Base-by-base conservation (phyloP, 768 basidiomycete species). In the Imleria badia region DNA sequence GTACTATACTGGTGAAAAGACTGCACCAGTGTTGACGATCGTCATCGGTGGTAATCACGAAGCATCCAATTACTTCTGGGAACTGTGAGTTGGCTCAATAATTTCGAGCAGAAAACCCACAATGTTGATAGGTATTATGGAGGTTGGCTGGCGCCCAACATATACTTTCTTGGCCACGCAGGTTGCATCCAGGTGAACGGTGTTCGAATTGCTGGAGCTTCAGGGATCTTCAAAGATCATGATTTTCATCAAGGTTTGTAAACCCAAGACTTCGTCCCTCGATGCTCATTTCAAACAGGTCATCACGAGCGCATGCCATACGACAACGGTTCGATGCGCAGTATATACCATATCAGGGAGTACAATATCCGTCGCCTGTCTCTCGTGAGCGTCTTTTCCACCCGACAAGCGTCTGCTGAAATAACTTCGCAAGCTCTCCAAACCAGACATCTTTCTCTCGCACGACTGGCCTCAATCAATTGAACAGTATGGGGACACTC, bases 1-100 rank as follows among this genome's bases (percentile, higher is more conserved):
- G 64, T 99, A 98, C 70, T 98, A 99, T 66, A 86, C 84, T 1
- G 92, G 93, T 1, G 78, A 88, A 66, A 85, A 78, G 64, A 73
- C 60, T n/a, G 94, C 96, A 3, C 94, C 95, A 0, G 70, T 96
- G 5, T 72, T 96, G 68, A 99, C 97, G 0, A 76, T 99, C 13
- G 85, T 98, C 45, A 97, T 98, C 64, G 97, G 97, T 15, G 97
- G 97, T 10, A 98, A 98, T 67, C 97, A 98, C 69, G 97, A 98
- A 72, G 93, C 93, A 2, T 94, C 91, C 20, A 97, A 94, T 62
- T 97, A 98, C 66, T 78, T 98, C 75, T 95, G 92, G 88, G 97
- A 99, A 70, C 72, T 97, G 91, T 93, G 64, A 72, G 89, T 75
- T 29, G 2, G 19, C 19, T 35, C 35, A 6, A 31, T 11, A n/a